Conservation (phyloP, 257 asterid species). For the Misopates orontium region DNA sequence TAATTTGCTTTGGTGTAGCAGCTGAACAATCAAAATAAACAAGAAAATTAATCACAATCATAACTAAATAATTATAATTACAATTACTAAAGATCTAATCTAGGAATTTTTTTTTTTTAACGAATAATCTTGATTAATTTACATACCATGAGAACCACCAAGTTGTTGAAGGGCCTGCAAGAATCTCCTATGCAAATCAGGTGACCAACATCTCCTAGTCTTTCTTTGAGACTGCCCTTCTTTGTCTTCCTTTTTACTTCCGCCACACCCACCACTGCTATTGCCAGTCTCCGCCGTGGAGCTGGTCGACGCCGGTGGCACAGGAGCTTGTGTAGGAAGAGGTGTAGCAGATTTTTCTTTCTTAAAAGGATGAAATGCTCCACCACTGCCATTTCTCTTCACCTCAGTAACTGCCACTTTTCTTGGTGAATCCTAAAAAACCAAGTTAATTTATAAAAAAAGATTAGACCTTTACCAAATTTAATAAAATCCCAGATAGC, state of each 20-base stretch:
- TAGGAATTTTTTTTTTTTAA: too few relatives aligned
- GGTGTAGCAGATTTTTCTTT: constrained; percentile 32
- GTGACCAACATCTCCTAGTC: constrained; percentile 69
- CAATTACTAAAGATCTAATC: neutral
- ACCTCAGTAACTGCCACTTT: constrained; percentile 42
- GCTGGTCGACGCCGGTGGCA: constrained; percentile 36
- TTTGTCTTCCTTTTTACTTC: constrained; percentile 42
- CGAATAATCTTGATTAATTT: neutral
- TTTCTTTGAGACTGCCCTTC: constrained; percentile 48
- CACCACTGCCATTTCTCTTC: constrained; percentile 44
- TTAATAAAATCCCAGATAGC: constrained; percentile 14
- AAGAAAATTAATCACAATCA: neutral
- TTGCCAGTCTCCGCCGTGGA: constrained; percentile 46
- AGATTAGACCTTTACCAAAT: constrained; percentile 18
- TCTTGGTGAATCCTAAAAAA: constrained; percentile 37
- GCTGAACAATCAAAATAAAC: constrained; percentile 30
- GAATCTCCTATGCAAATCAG: constrained; percentile 59
- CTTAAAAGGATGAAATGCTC: constrained; percentile 58
- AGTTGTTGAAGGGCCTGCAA: constrained; percentile 65
- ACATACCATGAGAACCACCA: constrained; percentile 66
- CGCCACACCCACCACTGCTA: constrained; percentile 24
- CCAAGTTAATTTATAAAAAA: neutral
- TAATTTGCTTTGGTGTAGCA: constrained; percentile 70
- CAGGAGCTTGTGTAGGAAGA: neutral
- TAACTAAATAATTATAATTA: neutral